These are phyloP conservation scores for Brasilioporus rufonigricans DNA, from an alignment of 768 basidiomycete species.

Conservation along the genomic window DNA sequence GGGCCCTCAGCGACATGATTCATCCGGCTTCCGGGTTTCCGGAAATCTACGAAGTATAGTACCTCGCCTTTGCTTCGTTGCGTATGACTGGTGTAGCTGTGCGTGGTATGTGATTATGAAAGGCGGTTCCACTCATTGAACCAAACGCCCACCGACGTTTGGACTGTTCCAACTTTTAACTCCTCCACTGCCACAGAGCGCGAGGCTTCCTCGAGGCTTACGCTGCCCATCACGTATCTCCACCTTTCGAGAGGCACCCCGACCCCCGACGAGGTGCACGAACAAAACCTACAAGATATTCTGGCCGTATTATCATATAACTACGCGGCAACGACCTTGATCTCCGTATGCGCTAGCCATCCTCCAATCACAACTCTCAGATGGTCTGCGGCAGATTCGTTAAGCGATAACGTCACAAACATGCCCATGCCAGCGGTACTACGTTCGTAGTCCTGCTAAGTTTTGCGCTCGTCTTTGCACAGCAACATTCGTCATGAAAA, in stretches of 20 bases:
- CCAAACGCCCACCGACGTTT: slow-evolving; percentile 5
- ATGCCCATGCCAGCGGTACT: neutral
- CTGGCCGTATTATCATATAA: neutral
- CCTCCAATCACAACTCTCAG: neutral
- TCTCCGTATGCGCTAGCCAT: neutral
- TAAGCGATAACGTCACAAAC: slow-evolving; percentile 3
- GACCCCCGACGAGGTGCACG: neutral
- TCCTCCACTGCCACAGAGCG: slow-evolving; percentile 23
- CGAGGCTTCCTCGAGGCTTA: slow-evolving; percentile 29
- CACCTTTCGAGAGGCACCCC: neutral
- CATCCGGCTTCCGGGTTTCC: neutral
- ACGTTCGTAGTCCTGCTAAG: neutral
- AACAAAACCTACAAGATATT: neutral
- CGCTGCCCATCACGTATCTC: too few species aligned
- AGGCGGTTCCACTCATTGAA: slow-evolving; percentile 13
- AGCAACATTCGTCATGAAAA: slow-evolving; percentile 7
- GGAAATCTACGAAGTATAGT: slow-evolving; percentile 2
- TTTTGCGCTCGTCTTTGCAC: slow-evolving; percentile 2
- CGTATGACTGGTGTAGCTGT: slow-evolving; percentile 4
- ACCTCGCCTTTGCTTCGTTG: slow-evolving; percentile 27
- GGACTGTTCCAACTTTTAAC: neutral
- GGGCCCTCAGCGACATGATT: neutral
- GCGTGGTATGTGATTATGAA: slow-evolving; percentile 5
- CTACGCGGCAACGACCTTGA: neutral
- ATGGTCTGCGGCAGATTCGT: neutral